Conservation (phyloP, 2,329 filamentous ascomycete genomes). For the Rhynchosporium agropyri region DNA sequence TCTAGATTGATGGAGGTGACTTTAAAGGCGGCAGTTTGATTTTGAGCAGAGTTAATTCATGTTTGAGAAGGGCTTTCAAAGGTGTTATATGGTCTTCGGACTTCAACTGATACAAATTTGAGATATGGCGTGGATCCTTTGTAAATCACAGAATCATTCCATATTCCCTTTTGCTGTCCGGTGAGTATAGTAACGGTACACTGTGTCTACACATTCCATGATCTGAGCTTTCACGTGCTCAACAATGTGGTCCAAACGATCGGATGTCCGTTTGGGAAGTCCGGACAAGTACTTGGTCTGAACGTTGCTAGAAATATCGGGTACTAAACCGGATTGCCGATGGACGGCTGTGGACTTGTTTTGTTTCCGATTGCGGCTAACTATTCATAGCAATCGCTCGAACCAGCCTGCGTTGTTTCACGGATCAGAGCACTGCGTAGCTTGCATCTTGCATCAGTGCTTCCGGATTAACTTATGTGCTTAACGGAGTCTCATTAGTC, state of each 20-base stretch:
- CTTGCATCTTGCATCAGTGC: neutral
- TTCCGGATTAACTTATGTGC: neutral
- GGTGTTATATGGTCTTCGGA: slow-evolving; percentile 6
- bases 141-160: neutral
- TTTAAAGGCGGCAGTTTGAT: neutral
- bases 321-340: slow-evolving; percentile 3
- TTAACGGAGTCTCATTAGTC: neutral
- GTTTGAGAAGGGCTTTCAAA: too few species aligned
- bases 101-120: neutral
- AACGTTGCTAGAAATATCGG: neutral
- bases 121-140: neutral
- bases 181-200: neutral
- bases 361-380: neutral
- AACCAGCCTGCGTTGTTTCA: neutral
- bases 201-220: neutral
- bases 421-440: neutral
- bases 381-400: neutral
- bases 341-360: neutral
- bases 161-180: neutral
- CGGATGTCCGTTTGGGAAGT: slow-evolving; percentile 8
- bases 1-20: neutral
- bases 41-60: neutral
- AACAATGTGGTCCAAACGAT: neutral
- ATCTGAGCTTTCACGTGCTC: neutral
- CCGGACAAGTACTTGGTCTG: neutral